phyloP scores from a whole-genome alignment of 2,329 filamentous ascomycete genomes.

The Aspergillus neoniger region DNA sequence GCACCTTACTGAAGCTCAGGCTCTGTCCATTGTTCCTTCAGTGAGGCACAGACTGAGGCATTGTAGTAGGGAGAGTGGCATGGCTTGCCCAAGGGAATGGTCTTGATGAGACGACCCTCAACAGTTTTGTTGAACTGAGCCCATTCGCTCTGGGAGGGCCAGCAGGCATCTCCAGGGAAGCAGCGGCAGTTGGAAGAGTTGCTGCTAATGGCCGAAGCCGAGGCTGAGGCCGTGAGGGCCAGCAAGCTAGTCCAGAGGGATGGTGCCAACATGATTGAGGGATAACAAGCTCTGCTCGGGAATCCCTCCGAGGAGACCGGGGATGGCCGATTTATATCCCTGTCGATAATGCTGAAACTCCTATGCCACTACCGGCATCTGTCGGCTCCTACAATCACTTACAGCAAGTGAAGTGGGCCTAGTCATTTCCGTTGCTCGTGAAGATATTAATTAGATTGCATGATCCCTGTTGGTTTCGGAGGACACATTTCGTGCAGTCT shows the following conservation, averaged over 20 bases:
- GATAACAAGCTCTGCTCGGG: not conserved
- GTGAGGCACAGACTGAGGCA: conserved; percentile 44
- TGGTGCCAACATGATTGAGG: not conserved
- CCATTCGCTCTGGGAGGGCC: conserved; percentile 7
- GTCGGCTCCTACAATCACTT: not conserved
- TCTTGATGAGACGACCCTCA: conserved; percentile 54
- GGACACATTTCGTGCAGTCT: not conserved
- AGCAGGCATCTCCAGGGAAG: conserved; percentile 5
- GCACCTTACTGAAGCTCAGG: conserved; percentile 49
- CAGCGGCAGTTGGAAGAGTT: conserved; percentile 3
- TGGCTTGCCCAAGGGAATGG: conserved; percentile 53
- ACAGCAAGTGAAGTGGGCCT: not conserved
- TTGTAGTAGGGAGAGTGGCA: conserved; percentile 57
- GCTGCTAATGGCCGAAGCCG: not conserved
- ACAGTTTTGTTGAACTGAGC: conserved; percentile 54
- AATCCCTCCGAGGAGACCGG: not conserved
- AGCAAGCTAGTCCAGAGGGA: conserved; percentile 3
- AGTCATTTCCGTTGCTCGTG: not conserved
- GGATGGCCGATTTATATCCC: conserved; percentile 3
- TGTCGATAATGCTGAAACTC: not conserved
- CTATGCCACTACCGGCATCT: not conserved
- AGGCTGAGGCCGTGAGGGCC: conserved; percentile 4
- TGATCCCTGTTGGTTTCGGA: not conserved
- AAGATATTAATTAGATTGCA: not conserved
- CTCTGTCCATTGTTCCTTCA: conserved; percentile 48